Evolutionary conservation across 768 basidiomycete species (phyloP).

Genomic region (Collybia mongolica): DNA sequence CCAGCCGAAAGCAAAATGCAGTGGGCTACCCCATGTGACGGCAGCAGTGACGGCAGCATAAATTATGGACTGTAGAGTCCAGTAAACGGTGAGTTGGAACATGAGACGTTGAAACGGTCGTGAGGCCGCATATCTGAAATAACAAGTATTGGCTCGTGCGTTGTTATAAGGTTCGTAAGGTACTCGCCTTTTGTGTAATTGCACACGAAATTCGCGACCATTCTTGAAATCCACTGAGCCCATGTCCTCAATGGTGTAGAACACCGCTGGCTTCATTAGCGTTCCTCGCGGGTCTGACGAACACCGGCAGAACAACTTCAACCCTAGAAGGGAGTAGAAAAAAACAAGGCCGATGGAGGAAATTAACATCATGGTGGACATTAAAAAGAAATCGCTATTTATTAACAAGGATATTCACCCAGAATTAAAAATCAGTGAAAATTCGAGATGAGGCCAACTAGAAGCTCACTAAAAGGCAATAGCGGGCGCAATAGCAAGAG

Average conservation of each 20-base stretch:
- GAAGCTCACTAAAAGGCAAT: constrained; percentile 19
- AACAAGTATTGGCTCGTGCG: constrained; percentile 14
- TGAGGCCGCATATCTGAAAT: constrained; percentile 11
- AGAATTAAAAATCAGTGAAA: not conserved
- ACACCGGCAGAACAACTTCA: constrained; percentile 21
- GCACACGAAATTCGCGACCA: constrained; percentile 20
- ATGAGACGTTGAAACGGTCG: constrained; percentile 26
- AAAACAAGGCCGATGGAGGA: constrained; percentile 25
- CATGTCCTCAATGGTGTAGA: constrained; percentile 29
- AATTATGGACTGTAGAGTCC: constrained; percentile 18
- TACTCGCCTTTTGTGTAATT: constrained; percentile 21
- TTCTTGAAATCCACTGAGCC: constrained; percentile 27
- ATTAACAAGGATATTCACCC: not conserved
- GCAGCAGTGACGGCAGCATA: constrained; percentile 28
- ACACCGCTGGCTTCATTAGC: constrained; percentile 29
- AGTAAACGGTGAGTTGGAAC: constrained; percentile 21
- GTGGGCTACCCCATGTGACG: constrained; percentile 22
- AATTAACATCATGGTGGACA: constrained; percentile 30
- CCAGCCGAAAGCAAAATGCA: constrained; percentile 28
- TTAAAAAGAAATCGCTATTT: constrained; percentile 26
- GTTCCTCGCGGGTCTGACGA: constrained; percentile 26
- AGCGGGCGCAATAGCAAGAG: constrained; percentile 26
- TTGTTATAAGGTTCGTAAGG: not conserved
- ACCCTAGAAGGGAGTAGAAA: constrained; percentile 23
- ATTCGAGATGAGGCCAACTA: not conserved